Percentiles rank a stretch among this genome's conserved stretches.
These are phyloP conservation scores for Fagus crenata DNA, from an alignment of 306 rosid genomes.

Conservation along the genomic window DNA sequence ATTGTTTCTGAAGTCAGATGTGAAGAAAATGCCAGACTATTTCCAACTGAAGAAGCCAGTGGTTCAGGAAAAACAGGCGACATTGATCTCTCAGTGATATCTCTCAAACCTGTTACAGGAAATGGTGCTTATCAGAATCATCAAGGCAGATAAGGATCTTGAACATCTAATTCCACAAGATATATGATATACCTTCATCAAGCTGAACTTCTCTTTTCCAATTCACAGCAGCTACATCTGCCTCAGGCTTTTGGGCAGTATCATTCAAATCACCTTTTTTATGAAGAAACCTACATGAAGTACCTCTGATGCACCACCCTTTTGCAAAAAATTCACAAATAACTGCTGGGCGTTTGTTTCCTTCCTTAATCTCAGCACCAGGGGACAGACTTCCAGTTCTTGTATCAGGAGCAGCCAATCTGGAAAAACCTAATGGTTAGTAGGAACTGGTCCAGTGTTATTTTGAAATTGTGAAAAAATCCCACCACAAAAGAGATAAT, in stretches of 20 bases:
- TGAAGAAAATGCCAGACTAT: slow-evolving; percentile 36
- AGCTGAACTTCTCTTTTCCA: slow-evolving; percentile 48
- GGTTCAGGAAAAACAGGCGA: slow-evolving; percentile 45
- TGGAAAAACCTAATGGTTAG: slow-evolving; percentile 49
- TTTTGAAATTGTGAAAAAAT: slow-evolving; percentile 29
- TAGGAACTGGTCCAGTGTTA: slow-evolving; percentile 30
- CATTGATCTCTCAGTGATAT: slow-evolving; percentile 41
- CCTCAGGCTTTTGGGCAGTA: slow-evolving; percentile 48
- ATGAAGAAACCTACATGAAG: slow-evolving; percentile 86
- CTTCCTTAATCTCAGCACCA: slow-evolving; percentile 48
- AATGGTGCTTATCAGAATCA: slow-evolving; percentile 40
- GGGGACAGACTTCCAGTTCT: slow-evolving; percentile 52
- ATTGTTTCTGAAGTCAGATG: slow-evolving; percentile 42
- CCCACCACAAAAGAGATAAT: slow-evolving; percentile 25
- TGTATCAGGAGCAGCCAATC: slow-evolving; percentile 44
- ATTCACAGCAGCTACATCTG: slow-evolving; percentile 42
- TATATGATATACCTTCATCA: slow-evolving; percentile 67
- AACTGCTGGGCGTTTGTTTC: slow-evolving; percentile 52
- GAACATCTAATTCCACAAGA: slow-evolving; percentile 34
- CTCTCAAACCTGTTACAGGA: slow-evolving; percentile 53
- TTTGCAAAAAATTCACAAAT: slow-evolving; percentile 74
- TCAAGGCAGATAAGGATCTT: slow-evolving; percentile 33
- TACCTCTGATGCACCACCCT: slow-evolving; percentile 95
- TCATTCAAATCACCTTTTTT: slow-evolving; percentile 43
- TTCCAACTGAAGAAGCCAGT: slow-evolving; percentile 40